Percentiles rank a stretch among this genome's conserved stretches.
phyloP scores from a whole-genome alignment of 306 rosid genomes.

The Betula pendula region DNA sequence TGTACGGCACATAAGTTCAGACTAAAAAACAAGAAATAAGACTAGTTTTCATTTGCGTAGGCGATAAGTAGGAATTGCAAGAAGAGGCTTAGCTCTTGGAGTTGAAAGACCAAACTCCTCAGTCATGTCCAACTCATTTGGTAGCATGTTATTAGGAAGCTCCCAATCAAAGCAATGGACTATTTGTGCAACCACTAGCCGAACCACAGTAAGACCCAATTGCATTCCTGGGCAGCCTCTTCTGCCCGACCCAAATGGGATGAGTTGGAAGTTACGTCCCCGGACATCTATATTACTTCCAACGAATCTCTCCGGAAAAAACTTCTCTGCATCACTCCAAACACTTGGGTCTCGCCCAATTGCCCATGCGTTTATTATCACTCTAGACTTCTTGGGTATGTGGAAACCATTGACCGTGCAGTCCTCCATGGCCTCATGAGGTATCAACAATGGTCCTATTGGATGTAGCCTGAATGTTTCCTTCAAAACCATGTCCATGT shows the following conservation, averaged over 20 bases:
- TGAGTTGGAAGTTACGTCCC: slow-evolving; percentile 2
- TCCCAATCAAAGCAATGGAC: slow-evolving; percentile 45
- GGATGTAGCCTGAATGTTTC: slow-evolving; percentile 67
- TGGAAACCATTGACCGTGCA: slow-evolving; percentile 39
- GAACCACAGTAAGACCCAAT: slow-evolving; percentile 25
- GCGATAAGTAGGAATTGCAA: slow-evolving; percentile 7
- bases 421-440: slow-evolving; percentile 53
- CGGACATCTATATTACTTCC: background rate
- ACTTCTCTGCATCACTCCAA: slow-evolving; percentile 9
- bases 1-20: too few species aligned
- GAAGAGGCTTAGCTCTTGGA: slow-evolving; percentile 27
- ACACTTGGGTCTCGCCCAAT: slow-evolving; percentile 17
- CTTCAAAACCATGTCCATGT: slow-evolving; percentile 56
- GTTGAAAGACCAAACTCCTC: slow-evolving; percentile 32
- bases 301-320: background rate
- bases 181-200: slow-evolving; percentile 33
- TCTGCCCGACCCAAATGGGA: slow-evolving; percentile 16
- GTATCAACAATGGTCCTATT: slow-evolving; percentile 53
- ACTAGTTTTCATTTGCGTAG: background rate
- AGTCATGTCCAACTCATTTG: slow-evolving; percentile 38
- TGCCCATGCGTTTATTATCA: slow-evolving; percentile 13
- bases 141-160: slow-evolving; percentile 33
- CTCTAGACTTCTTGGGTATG: background rate
- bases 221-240: slow-evolving; percentile 17
- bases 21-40: background rate